Percentiles rank a stretch among this genome's conserved stretches.
Evolutionary conservation across 768 basidiomycete species (phyloP).

Genomic region (Ephemerocybe angulata): DNA sequence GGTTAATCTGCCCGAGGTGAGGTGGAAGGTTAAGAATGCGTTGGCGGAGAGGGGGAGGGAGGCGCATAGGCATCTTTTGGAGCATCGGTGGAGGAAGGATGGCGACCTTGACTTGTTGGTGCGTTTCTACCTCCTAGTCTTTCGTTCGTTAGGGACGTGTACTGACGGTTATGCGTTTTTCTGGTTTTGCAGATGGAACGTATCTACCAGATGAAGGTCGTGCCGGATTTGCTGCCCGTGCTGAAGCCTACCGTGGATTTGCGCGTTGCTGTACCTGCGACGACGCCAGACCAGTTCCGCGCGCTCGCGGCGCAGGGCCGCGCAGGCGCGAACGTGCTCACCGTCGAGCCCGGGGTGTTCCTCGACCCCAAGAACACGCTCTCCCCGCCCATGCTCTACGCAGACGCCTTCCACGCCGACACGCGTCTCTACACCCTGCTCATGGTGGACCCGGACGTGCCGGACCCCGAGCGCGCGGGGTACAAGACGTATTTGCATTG

Average conservation of each 20-base stretch:
- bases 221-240: constrained; percentile 79
- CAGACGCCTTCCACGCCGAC: constrained; percentile 80
- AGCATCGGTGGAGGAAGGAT: constrained; percentile 81
- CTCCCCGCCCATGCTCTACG: constrained; percentile 59
- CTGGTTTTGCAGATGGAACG: constrained; percentile 91
- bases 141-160: no score
- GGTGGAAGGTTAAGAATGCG: constrained; percentile 78
- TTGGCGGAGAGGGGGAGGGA: constrained; percentile 69
- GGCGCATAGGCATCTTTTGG: constrained; percentile 74
- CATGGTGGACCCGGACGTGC: constrained; percentile 88
- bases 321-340: constrained; percentile 30
- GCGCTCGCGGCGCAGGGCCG: no score
- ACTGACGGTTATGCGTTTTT: no score
- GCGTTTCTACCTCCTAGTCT: constrained; percentile 29
- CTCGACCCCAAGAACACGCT: constrained; percentile 56
- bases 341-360: constrained; percentile 70
- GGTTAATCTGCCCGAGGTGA: constrained; percentile 77
- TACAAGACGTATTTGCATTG: constrained; percentile 81
- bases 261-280: constrained; percentile 47
- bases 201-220: constrained; percentile 83
- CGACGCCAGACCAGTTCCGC: constrained; percentile 26
- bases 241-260: constrained; percentile 75
- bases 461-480: constrained; percentile 59
- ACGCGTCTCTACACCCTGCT: constrained; percentile 82
- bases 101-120: constrained; percentile 84